These are phyloP conservation scores for Phaeosphaeriaceae sp. DNA, from an alignment of 2,329 filamentous ascomycete species.

Conservation along the genomic window DNA sequence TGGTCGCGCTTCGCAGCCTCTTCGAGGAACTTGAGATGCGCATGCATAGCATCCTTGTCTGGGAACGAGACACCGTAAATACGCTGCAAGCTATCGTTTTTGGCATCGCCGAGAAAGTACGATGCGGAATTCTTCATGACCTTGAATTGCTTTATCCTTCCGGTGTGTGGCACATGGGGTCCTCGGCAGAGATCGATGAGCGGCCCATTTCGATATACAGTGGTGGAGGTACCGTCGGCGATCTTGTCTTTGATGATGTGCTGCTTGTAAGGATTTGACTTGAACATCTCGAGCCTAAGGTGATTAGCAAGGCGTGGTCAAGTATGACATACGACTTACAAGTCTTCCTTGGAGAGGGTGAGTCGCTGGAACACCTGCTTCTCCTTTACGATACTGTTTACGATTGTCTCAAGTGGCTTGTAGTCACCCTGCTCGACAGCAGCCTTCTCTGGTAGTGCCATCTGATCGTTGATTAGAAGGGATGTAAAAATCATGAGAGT, in stretches of 20 bases:
- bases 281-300: constrained; percentile 81
- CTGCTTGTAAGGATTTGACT: constrained; percentile 97
- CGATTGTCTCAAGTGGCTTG: constrained; percentile 81
- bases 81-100: constrained; percentile 93
- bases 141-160: constrained; percentile 91
- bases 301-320: constrained; percentile 2
- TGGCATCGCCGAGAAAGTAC: constrained; percentile 92
- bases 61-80: constrained; percentile 98
- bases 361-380: constrained; percentile 94
- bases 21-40: constrained; percentile 93
- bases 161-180: constrained; percentile 91
- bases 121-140: constrained; percentile 87
- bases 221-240: constrained; percentile 84
- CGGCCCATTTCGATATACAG: constrained; percentile 92
- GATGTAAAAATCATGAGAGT: neutral
- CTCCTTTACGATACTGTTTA: constrained; percentile 88
- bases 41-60: constrained; percentile 92
- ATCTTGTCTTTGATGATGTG: constrained; percentile 96
- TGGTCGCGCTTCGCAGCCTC: constrained; percentile 99
- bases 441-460: constrained; percentile 77
- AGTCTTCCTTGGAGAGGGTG: constrained; percentile 85
- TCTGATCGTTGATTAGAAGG: constrained; percentile 49
- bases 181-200: constrained; percentile 95
- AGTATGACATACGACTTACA: constrained; percentile 50
- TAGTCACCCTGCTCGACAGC: constrained; percentile 78